Evolutionary conservation across 441 rosid genomes (phyloP), one percentile per base, ranked within the genome.

Genomic region (Raphanus hybrid): DNA sequence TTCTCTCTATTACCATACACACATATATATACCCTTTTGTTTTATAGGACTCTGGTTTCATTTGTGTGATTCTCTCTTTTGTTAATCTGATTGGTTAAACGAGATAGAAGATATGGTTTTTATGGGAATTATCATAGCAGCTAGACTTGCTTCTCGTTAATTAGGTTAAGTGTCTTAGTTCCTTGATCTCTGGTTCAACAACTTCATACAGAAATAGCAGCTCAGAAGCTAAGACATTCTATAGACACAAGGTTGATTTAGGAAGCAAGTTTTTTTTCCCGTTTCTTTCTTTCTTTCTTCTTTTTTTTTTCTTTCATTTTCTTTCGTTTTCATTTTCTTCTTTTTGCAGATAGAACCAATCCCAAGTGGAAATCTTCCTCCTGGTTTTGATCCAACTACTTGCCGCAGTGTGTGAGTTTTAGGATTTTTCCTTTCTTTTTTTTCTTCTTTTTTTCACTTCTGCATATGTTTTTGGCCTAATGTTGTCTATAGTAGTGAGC

Each of bases 321-420:
- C 45, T 64, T 70, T 79, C 20, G 61, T 72, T 78, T 69, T 73
- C 73, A 26, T 73, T 32, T 41, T 80, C 67, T 81, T 18, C 34
- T 43, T 86, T 82, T 82, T 89, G 94, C 96, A 92, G 97, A 89
- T 92, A 90, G 97, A 92, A 83, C 94, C 96, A 82, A 92, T 92
- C 85, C 87, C 90, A 86, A 92, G 94, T 85, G 97, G 97, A 85
- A 92, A 92, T 88, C 90, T 92, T 75, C 97, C 97, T 80, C 97
- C 97, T 73, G 92, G 93, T 80, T 92, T 90, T 84, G 96, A 92
- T 85, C 83, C 97, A 64, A 82, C 85, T 84, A n/a, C 92, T 80
- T 92, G 97, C 90, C 97, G 97, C 89, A 90, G 97, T 84, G 97
- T 92, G 97, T 92, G 91, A 92, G 97, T 90, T 80, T 75, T 83